Conservation (phyloP, 2,329 filamentous ascomycete genomes). For the Cercospora zeina region DNA sequence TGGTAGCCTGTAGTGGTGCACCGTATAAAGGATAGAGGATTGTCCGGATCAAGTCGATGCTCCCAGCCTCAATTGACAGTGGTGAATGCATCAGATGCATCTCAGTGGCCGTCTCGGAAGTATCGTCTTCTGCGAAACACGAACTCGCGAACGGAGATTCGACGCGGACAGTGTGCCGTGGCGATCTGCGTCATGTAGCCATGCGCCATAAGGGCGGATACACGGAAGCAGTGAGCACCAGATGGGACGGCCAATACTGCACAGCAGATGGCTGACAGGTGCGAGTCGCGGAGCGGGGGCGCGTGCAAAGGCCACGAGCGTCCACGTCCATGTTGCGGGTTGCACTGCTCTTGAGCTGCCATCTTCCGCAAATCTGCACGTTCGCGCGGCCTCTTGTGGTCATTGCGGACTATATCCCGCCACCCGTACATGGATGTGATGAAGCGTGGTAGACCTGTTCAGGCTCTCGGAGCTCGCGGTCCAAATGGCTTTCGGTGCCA, state of each 20-base stretch:
- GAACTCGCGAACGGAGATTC: not conserved
- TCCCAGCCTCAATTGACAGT: too few species aligned
- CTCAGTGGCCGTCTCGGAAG: not conserved
- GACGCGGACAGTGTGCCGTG: not conserved
- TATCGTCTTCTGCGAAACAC: not conserved
- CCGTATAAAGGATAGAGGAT: not conserved
- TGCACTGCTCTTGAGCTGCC: not conserved
- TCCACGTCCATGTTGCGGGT: not conserved
- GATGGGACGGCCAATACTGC: not conserved
- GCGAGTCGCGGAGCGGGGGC: not conserved
- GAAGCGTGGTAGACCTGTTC: not conserved
- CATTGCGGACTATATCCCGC: not conserved
- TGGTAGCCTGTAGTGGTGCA: not conserved
- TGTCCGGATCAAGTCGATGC: not conserved
- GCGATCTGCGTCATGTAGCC: not conserved
- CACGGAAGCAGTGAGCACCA: not conserved
- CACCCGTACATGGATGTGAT: not conserved
- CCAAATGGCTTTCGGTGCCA: not conserved
- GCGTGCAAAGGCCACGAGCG: not conserved
- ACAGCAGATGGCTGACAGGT: not conserved
- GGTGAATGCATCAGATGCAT: too few species aligned
- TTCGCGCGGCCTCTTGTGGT: not conserved
- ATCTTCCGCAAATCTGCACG: not conserved
- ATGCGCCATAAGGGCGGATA: not conserved
- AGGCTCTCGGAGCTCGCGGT: not conserved